Evolutionary conservation across 2,329 filamentous ascomycete species (phyloP).

Genomic region (Aspergillus fumigatus): DNA sequence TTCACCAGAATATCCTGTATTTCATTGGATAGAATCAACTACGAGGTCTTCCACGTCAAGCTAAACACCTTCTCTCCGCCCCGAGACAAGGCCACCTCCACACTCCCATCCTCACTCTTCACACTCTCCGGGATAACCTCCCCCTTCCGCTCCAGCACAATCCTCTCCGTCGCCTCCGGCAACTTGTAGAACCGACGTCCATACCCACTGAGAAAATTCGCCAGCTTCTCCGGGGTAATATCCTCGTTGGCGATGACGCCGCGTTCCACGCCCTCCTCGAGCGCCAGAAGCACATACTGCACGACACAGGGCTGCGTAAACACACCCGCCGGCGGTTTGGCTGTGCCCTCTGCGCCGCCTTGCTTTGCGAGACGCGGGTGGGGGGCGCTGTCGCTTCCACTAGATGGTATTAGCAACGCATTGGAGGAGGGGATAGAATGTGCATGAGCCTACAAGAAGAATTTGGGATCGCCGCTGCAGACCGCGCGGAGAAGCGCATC

Average conservation of each 20-base stretch:
- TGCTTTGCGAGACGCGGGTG: conserved; percentile 55
- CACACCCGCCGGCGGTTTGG: conserved; percentile 52
- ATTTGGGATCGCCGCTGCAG: conserved; percentile 52
- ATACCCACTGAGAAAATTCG: background rate
- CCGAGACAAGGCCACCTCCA: background rate
- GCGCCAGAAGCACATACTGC: background rate
- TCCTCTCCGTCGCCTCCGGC: background rate
- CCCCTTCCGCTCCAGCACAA: background rate
- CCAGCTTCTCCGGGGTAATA: background rate
- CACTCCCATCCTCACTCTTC: background rate
- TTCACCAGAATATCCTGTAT: background rate
- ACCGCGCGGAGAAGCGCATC: conserved; percentile 65
- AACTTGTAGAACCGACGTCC: background rate
- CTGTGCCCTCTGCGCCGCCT: conserved; percentile 32
- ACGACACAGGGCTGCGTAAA: conserved; percentile 52
- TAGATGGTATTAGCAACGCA: background rate
- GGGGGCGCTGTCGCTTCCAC: conserved; percentile 66
- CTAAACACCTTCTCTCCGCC: background rate
- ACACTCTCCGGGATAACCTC: background rate
- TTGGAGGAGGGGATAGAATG: too few relatives aligned
- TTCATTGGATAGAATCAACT: background rate
- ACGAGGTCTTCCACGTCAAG: background rate
- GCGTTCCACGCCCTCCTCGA: background rate
- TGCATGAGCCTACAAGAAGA: conserved; percentile 50
- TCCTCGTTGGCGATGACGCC: background rate